These are phyloP conservation scores for Neurospora sp. DNA, from an alignment of 495 filamentous ascomycete species.

Conservation along the genomic window DNA sequence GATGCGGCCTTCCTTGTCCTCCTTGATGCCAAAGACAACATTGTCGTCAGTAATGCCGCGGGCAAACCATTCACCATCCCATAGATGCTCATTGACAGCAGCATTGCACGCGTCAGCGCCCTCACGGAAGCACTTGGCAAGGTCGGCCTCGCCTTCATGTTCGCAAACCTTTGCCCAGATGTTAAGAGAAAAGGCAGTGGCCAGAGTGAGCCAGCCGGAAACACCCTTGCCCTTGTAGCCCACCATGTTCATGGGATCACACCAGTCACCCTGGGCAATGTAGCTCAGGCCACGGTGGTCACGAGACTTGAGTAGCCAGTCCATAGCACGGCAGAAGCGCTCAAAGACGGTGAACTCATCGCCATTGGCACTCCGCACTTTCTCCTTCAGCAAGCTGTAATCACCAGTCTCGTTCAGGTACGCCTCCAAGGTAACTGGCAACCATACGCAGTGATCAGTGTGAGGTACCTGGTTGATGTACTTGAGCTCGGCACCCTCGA, in stretches of 20 bases:
- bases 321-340: constrained; percentile 43
- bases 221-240: constrained; percentile 46
- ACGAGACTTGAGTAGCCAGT: constrained; percentile 39
- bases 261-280: constrained; percentile 50
- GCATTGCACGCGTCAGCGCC: constrained; percentile 39
- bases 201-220: constrained; percentile 47
- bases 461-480: constrained; percentile 52
- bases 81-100: constrained; percentile 42
- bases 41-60: constrained; percentile 47
- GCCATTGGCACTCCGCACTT: constrained; percentile 29
- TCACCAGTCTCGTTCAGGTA: constrained; percentile 46
- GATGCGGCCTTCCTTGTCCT: constrained; percentile 42
- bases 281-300: constrained; percentile 45
- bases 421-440: constrained; percentile 42
- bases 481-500: constrained; percentile 45
- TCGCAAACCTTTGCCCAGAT: constrained; percentile 43
- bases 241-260: constrained; percentile 52
- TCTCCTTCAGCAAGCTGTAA: constrained; percentile 38
- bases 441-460: constrained; percentile 50
- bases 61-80: constrained; percentile 47
- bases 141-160: constrained; percentile 28
- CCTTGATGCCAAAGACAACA: constrained; percentile 40
- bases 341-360: constrained; percentile 41
- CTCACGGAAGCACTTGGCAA: constrained; percentile 32
- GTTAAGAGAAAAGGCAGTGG: constrained; percentile 39